phyloP scores from a whole-genome alignment of 495 filamentous ascomycete genomes.

The Jackrogersella multiformis region DNA sequence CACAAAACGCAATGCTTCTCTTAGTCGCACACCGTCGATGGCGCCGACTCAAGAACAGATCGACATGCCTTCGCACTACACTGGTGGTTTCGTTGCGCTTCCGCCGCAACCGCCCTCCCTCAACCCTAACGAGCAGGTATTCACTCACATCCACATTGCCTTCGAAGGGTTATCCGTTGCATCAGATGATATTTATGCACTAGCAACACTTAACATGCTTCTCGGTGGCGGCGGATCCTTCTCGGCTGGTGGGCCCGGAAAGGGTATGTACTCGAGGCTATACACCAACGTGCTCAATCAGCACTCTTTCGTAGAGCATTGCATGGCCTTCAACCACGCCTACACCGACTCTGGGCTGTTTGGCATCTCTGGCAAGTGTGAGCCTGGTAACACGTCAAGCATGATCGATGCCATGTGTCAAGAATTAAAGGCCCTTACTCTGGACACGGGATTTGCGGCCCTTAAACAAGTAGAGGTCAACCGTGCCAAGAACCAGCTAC shows the following conservation, averaged over 20 bases:
- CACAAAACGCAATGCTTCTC: conserved; percentile 67
- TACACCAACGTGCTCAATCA: conserved; percentile 99
- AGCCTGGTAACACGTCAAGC: conserved; percentile 73
- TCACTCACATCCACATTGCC: conserved; percentile 92
- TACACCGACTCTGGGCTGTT: conserved; percentile 97
- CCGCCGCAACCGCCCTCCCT: conserved; percentile 78
- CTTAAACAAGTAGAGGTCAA: conserved; percentile 84
- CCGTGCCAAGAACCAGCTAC: conserved; percentile 97
- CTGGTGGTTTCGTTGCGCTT: conserved; percentile 88
- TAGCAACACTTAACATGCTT: conserved; percentile 95
- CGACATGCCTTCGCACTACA: conserved; percentile 79
- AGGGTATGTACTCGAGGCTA: conserved; percentile 97
- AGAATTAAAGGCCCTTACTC: conserved; percentile 80
- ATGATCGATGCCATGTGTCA: conserved; percentile 96
- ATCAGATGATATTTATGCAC: conserved; percentile 91
- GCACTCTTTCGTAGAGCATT: conserved; percentile 94
- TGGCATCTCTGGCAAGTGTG: conserved; percentile 88
- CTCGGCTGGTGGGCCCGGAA: conserved; percentile 95
- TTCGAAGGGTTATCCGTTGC: conserved; percentile 95
- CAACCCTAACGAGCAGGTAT: conserved; percentile 79
- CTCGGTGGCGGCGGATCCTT: conserved; percentile 97
- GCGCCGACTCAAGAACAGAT: conserved; percentile 65
- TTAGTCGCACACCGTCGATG: conserved; percentile 51
- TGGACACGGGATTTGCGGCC: conserved; percentile 72
- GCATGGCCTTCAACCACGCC: conserved; percentile 94